Conservation (phyloP, 225 moss, liverwort and hornwort genomes). For the Climacium dendroides region DNA sequence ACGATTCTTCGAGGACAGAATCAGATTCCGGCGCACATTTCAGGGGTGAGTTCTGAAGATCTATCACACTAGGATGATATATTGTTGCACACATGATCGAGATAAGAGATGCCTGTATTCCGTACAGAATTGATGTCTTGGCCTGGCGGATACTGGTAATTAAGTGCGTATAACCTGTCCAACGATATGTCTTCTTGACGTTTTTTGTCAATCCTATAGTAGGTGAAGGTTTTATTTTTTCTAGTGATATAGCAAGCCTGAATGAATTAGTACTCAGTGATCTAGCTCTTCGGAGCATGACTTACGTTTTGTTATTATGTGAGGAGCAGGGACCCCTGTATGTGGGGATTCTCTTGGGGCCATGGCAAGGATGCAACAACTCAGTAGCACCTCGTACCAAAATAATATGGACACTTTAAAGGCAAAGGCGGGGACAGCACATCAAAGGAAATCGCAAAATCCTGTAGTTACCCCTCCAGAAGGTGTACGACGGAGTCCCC, state of each 20-base stretch:
- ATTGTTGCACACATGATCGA: background rate
- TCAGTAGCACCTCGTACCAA: constrained; percentile 23
- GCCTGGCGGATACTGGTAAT: background rate
- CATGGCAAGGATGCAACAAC: constrained; percentile 40
- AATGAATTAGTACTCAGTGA: background rate
- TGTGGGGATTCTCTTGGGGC: constrained; percentile 15
- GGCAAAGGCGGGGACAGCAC: background rate
- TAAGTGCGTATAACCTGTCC: background rate
- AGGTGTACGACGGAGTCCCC: constrained; percentile 14
- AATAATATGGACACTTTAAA: constrained; percentile 14
- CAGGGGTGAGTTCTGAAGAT: constrained; percentile 6
- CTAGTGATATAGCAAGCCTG: background rate
- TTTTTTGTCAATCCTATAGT: background rate
- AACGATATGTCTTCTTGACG: background rate
- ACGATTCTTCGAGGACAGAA: constrained; percentile 6
- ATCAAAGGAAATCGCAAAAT: constrained; percentile 17
- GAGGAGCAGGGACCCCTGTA: constrained; percentile 16
- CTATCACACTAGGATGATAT: background rate
- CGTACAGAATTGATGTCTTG: background rate
- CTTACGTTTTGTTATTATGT: background rate
- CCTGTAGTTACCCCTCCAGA: constrained; percentile 11
- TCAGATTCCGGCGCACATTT: constrained; percentile 15
- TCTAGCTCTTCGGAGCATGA: background rate
- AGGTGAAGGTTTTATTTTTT: background rate
- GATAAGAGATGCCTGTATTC: background rate